Evolutionary conservation across 345 rosid genomes (phyloP).

Genomic region (Gossypium anomalum): DNA sequence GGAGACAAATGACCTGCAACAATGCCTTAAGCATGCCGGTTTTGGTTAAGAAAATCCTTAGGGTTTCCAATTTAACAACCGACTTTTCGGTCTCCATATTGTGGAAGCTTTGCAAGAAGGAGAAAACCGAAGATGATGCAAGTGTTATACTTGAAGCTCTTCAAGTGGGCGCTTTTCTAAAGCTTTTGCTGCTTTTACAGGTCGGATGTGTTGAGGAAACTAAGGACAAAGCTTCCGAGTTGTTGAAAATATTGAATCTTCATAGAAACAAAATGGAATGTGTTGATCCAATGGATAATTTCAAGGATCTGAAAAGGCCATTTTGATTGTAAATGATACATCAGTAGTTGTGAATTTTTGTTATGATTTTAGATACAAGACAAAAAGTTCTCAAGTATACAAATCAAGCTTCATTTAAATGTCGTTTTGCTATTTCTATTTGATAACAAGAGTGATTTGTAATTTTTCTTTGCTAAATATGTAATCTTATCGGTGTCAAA

Average conservation of each 20-base stretch:
- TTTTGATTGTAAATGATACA: slow-evolving; percentile 34
- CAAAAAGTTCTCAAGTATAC: background rate
- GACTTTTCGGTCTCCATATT: slow-evolving; percentile 59
- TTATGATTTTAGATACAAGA: slow-evolving; percentile 6
- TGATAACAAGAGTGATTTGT: too few species aligned
- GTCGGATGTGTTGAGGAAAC: slow-evolving; percentile 68
- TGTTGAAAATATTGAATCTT: slow-evolving; percentile 59
- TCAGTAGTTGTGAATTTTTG: background rate
- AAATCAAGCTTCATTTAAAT: background rate
- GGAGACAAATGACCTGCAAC: slow-evolving; percentile 32
- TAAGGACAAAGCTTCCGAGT: slow-evolving; percentile 62
- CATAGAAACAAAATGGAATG: slow-evolving; percentile 56
- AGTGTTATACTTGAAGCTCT: slow-evolving; percentile 53
- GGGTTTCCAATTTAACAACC: slow-evolving; percentile 66
- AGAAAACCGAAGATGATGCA: slow-evolving; percentile 20
- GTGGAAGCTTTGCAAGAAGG: slow-evolving; percentile 58
- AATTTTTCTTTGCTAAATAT: too few species aligned
- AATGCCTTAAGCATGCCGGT: slow-evolving; percentile 56
- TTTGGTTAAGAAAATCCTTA: slow-evolving; percentile 66
- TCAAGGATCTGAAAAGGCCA: slow-evolving; percentile 68
- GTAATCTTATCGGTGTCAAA: too few species aligned
- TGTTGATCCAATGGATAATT: slow-evolving; percentile 56
- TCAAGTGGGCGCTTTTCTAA: slow-evolving; percentile 80
- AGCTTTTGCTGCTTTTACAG: slow-evolving; percentile 67
- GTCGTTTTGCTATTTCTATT: background rate